Conservation (phyloP, 2,329 filamentous ascomycete genomes). For the Pseudogymnoascus sp. region DNA sequence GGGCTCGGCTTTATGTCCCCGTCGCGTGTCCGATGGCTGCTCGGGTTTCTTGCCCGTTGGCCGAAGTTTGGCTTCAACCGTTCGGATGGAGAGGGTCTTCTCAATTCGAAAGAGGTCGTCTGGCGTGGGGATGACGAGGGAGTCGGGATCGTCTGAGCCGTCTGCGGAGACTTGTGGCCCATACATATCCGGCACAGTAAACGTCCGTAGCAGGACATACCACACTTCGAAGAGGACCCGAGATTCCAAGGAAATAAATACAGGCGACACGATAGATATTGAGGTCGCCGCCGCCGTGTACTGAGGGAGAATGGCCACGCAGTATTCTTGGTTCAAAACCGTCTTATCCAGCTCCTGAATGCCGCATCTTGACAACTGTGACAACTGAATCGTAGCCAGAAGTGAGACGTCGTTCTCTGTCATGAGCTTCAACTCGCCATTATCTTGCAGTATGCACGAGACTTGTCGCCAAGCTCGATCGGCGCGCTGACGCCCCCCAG, state of each 20-base stretch:
- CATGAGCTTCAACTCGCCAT: slow-evolving; percentile 86
- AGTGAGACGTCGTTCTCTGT: slow-evolving; percentile 75
- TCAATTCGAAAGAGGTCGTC: slow-evolving; percentile 52
- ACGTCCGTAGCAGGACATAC: slow-evolving; percentile 86
- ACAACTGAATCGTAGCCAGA: slow-evolving; percentile 75
- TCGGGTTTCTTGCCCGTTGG: neutral
- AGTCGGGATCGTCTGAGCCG: slow-evolving; percentile 8
- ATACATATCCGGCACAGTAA: slow-evolving; percentile 87
- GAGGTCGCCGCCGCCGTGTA: slow-evolving; percentile 69
- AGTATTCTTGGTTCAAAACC: slow-evolving; percentile 86
- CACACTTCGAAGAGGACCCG: slow-evolving; percentile 93
- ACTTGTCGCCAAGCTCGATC: slow-evolving; percentile 70
- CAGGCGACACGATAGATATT: slow-evolving; percentile 71
- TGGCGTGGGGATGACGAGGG: slow-evolving; percentile 13
- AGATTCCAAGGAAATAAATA: slow-evolving; percentile 81
- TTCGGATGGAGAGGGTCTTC: slow-evolving; percentile 48
- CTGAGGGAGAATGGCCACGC: slow-evolving; percentile 90
- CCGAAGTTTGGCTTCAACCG: slow-evolving; percentile 52
- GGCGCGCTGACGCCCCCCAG: slow-evolving; percentile 42
- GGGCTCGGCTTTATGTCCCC: slow-evolving; percentile 25
- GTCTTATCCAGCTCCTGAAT: slow-evolving; percentile 86
- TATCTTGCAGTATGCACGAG: slow-evolving; percentile 89
- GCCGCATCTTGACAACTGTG: slow-evolving; percentile 79
- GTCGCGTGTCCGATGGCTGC: slow-evolving; percentile 16
- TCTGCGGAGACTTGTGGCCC: slow-evolving; percentile 26